Conservation (phyloP, 2,329 filamentous ascomycete genomes). For the Clathrospora elynae region DNA sequence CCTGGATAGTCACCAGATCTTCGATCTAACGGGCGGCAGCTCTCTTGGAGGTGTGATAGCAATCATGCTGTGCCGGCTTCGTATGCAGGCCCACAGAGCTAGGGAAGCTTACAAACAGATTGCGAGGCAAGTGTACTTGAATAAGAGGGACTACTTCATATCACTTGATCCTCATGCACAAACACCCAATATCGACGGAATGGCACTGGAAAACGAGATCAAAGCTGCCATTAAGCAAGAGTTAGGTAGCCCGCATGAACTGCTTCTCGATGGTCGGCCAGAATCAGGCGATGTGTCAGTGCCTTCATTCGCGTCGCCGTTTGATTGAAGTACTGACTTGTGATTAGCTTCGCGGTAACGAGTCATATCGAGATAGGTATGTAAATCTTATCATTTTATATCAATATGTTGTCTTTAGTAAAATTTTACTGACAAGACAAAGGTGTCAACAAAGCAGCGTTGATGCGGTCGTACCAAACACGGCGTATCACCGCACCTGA, state of each 20-base stretch:
- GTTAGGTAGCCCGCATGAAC: conserved; percentile 23
- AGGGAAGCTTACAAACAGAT: conserved; percentile 39
- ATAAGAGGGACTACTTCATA: conserved; percentile 35
- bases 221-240: conserved; percentile 28
- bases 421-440: conserved; percentile 1
- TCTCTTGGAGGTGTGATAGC: conserved; percentile 38
- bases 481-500: conserved; percentile 40
- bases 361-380: conserved; percentile 36
- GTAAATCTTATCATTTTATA: too few relatives aligned
- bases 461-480: conserved; percentile 41
- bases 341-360: conserved; percentile 33
- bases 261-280: conserved; percentile 30
- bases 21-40: conserved; percentile 38
- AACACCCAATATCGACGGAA: conserved; percentile 12
- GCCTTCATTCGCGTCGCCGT: neutral
- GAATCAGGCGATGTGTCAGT: conserved; percentile 41
- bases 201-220: conserved; percentile 28
- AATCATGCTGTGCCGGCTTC: conserved; percentile 38
- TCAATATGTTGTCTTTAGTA: too few relatives aligned
- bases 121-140: conserved; percentile 30
- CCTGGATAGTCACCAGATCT: conserved; percentile 38
- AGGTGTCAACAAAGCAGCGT: conserved; percentile 32
- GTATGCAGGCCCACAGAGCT: conserved; percentile 37
- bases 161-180: conserved; percentile 29
- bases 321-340: conserved; percentile 8